These are phyloP conservation scores for Aspergillus sp. DNA, from an alignment of 2,329 filamentous ascomycete species.

Conservation along the genomic window DNA sequence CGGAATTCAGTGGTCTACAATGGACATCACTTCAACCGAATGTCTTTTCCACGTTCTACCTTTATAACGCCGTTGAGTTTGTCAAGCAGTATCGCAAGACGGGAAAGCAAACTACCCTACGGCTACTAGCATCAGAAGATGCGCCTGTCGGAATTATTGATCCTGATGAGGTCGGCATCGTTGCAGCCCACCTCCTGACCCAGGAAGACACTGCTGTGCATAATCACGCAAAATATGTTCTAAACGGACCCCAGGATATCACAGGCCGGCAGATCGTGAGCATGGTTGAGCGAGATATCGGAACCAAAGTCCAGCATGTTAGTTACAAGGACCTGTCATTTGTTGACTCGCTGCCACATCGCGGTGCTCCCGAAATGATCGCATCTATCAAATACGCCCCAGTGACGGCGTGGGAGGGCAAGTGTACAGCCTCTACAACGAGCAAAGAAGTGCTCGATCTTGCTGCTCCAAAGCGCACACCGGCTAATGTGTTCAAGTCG, in stretches of 20 bases:
- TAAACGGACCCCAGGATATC: conserved; percentile 44
- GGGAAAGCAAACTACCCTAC: conserved; percentile 31
- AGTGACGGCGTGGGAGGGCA: conserved; percentile 32
- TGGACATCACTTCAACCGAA: conserved; percentile 47
- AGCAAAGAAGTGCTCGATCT: conserved; percentile 32
- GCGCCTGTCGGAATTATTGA: conserved; percentile 27
- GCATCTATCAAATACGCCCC: conserved; percentile 25
- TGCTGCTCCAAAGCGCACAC: conserved; percentile 28
- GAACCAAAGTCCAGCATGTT: conserved; percentile 27
- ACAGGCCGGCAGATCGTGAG: conserved; percentile 36
- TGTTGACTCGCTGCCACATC: conserved; percentile 24
- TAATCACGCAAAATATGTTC: conserved; percentile 36
- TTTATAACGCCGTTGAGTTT: conserved; percentile 26
- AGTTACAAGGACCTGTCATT: conserved; percentile 32
- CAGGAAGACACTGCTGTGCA: conserved; percentile 30
- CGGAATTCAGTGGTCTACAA: conserved; percentile 35
- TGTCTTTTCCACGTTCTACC: conserved; percentile 23
- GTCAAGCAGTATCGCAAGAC: conserved; percentile 36
- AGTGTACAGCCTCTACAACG: conserved; percentile 24
- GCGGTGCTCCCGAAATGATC: conserved; percentile 28
- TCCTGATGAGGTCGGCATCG: conserved; percentile 32
- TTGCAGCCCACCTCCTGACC: conserved; percentile 38
- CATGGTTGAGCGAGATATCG: conserved; percentile 38
- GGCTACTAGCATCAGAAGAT: conserved; percentile 28
- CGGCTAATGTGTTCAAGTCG: conserved; percentile 14